Evolutionary conservation across 2,329 filamentous ascomycete species (phyloP).

Genomic region (Fusarium goolgardi): DNA sequence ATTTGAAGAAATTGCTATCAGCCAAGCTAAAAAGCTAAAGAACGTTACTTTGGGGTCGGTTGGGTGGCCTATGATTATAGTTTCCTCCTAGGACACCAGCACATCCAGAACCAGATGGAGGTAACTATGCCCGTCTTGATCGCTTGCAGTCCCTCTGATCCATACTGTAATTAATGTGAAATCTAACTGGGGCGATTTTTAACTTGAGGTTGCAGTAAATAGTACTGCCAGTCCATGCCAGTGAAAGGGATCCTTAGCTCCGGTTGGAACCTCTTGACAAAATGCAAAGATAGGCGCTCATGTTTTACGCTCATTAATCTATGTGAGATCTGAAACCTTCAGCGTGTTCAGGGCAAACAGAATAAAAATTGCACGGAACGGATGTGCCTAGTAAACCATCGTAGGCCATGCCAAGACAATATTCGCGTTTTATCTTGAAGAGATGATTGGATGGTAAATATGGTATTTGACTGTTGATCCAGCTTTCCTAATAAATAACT

Average conservation of each 20-base stretch:
- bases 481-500: background rate
- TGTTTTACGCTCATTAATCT: background rate
- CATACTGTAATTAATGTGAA: background rate
- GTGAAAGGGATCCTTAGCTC: background rate
- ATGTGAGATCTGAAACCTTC: background rate
- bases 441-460: background rate
- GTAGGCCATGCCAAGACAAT: background rate
- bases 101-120: no score
- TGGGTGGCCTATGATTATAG: background rate
- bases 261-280: background rate
- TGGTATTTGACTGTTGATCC: background rate
- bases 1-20: background rate
- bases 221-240: background rate
- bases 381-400: no score
- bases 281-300: no score
- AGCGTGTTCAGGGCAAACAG: rapidly evolving
- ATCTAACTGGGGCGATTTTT: background rate
- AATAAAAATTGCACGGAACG: background rate
- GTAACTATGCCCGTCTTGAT: no score
- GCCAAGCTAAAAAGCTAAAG: background rate
- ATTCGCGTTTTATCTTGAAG: background rate
- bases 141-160: no score
- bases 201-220: background rate
- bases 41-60: background rate
- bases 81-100: no score